Conservation (phyloP, 768 basidiomycete genomes). For the Glaciozyma martinii region DNA sequence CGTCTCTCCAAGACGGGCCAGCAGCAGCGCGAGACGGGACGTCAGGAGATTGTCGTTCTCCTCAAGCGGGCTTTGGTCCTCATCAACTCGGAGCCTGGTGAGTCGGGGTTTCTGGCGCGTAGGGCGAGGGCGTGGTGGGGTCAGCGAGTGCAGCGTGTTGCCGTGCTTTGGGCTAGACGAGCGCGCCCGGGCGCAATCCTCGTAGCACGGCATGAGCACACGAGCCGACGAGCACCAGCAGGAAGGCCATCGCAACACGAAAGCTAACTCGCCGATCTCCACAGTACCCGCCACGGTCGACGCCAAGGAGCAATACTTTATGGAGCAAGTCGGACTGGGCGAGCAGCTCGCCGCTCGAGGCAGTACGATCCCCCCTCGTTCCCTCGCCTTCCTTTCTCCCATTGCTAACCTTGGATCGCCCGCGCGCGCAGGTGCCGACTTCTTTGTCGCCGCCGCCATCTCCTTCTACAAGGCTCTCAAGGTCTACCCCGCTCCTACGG, state of each 20-base stretch:
- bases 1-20: conserved; percentile 49
- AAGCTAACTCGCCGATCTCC: too few relatives aligned
- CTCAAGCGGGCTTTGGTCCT: conserved; percentile 45
- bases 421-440: conserved; percentile 56
- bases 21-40: conserved; percentile 37
- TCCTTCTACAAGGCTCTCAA: conserved; percentile 87
- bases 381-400: neutral
- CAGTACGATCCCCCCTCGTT: conserved; percentile 37
- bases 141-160: too few relatives aligned
- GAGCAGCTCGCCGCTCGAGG: conserved; percentile 74
- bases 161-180: too few relatives aligned
- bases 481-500: conserved; percentile 88
- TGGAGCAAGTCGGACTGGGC: conserved; percentile 76
- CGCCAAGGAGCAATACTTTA: conserved; percentile 81
- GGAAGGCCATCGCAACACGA: too few relatives aligned
- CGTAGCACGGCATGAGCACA: too few relatives aligned
- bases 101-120: too few relatives aligned
- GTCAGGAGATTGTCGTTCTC: conserved; percentile 51
- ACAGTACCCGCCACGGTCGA: conserved; percentile 55
- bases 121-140: too few relatives aligned
- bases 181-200: too few relatives aligned
- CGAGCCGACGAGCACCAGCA: too few relatives aligned
- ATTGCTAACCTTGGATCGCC: too few relatives aligned
- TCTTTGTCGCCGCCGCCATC: conserved; percentile 69
- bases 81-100: conserved; percentile 55